Base-by-base conservation (phyloP, 179 eudicot genomes). In the Corrigiola litoralis region DNA sequence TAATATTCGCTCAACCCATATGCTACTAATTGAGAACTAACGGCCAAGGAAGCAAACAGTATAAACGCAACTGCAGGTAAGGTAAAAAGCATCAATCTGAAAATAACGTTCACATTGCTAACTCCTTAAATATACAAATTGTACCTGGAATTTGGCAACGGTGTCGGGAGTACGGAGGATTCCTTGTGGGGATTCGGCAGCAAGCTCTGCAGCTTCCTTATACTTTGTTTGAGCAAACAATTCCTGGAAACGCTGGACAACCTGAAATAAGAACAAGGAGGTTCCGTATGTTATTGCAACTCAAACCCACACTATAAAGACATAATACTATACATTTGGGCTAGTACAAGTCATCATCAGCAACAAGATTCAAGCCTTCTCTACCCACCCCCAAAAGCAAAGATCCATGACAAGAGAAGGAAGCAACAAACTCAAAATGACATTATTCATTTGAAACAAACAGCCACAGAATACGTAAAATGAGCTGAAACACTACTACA, bases 121-220 rank as follows among this genome's bases (percentile, higher is more conserved):
- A 68, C 38, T 5, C 10, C 38, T 56, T 42, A 27, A 28, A 68
- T 37, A 29, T 17, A 34, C 4, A 40, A 0, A 4, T 40, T 0
- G 17, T 70, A 81, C 98, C 98, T 92, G 98, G 80, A 92, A 92
- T 75, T 92, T 92, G 20, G 97, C 89, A 66, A 94, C 97, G 31
- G 99, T 94, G 63, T 94, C 99, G 67, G 99, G 97, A 40, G 99
- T 94, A 18, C 98, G 90, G 61, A 94, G 87, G 52, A 94, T 87
- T 55, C 97, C 97, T 68, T 94, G 97, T 16, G 99, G 99, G 66
- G 97, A 90, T 75, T 90, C 99, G 65, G 99, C 99, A 59, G 99
- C 99, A 79, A 94, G 99, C 77, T 90, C 99, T 33, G 97, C 99
- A 71, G 99, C 99, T 77, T 94, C 99, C 72, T 94, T 94, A 25